Base-by-base conservation (phyloP, 78 protist species). In the Paulinella micropora region DNA sequence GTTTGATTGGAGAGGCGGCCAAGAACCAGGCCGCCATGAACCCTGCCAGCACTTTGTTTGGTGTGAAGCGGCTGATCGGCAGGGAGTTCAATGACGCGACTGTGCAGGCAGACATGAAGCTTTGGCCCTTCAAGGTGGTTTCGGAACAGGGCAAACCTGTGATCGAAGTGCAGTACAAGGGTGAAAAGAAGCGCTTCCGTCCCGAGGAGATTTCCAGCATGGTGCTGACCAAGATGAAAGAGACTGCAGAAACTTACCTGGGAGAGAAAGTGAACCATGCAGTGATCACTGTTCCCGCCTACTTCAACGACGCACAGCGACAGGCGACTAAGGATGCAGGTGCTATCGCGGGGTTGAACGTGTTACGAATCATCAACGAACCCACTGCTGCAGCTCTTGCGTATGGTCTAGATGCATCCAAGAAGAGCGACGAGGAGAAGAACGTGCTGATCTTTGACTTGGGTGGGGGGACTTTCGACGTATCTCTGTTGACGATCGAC, bases 271-370 rank as follows among this genome's bases (percentile, higher is more conserved):
- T 96, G 37, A 89, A 41, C 88, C 41, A 93, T 73, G 97, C 96
- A 0, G 96, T 96, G 35, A 84, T 96, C 86, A 95, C 97, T 3
- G 95, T 94, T 37, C 98, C 98, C 1, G 93, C 95, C 29, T 91
- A 93, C 86, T 94, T 92, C 91, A 92, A 92, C 86, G 96, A 93
- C 37, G 39, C 90, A n/a, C 97, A 93, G 84, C 93, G 96, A 31
- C 41, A 31, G 32, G 97, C 99, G 32, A 98, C 99, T 79, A 96
- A 96, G 91, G 99, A 98, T 86, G 99, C 99, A 15, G 99, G 99
- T 36, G 3, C 41, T 67, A 98, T 98, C 82, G 96, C 99, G 0
- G 99, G 99, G 35, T 90, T 98, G 31, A 93, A 92, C 39, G 93
- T 93, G n/a, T 39, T 15, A 15, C 83, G 92, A 38, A 51, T 90